phyloP scores from a whole-genome alignment of 1,139 yeast species.

The Pichia sp. region DNA sequence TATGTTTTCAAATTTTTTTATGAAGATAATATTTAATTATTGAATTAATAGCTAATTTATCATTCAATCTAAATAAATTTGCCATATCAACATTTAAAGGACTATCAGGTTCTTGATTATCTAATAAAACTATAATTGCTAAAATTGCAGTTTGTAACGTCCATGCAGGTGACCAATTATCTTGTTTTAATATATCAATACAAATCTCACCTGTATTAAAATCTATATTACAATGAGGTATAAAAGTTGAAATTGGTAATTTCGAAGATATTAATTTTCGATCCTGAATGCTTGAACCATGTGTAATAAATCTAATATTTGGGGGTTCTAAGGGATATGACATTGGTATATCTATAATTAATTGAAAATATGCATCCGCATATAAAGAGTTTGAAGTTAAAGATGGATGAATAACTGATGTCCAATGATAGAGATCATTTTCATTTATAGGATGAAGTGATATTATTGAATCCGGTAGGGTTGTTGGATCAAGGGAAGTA shows the following conservation, averaged over 20 bases:
- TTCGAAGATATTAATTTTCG: background rate
- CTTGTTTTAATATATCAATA: constrained; percentile 59
- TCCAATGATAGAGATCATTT: no score
- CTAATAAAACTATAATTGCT: constrained; percentile 64
- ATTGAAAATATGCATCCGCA: background rate
- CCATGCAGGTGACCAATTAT: constrained; percentile 90
- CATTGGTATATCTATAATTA: background rate
- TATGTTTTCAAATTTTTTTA: no score
- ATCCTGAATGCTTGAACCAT: background rate
- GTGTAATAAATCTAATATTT: background rate
- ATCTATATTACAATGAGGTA: constrained; percentile 74
- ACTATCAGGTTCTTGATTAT: constrained; percentile 78
- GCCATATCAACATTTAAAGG: constrained; percentile 86
- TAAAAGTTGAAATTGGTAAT: constrained; percentile 30
- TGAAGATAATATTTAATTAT: constrained; percentile 61
- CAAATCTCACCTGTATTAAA: constrained; percentile 74
- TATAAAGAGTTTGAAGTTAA: background rate
- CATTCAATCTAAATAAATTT: constrained; percentile 60
- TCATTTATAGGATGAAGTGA: no score
- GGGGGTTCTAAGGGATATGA: background rate
- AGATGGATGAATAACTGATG: no score
- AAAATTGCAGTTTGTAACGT: constrained; percentile 61
- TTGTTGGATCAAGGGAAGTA: no score
- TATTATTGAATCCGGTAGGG: no score
- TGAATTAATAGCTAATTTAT: constrained; percentile 49